These are phyloP conservation scores for Lithohypha guttulata DNA, from an alignment of 2,329 filamentous ascomycete species.

Conservation along the genomic window DNA sequence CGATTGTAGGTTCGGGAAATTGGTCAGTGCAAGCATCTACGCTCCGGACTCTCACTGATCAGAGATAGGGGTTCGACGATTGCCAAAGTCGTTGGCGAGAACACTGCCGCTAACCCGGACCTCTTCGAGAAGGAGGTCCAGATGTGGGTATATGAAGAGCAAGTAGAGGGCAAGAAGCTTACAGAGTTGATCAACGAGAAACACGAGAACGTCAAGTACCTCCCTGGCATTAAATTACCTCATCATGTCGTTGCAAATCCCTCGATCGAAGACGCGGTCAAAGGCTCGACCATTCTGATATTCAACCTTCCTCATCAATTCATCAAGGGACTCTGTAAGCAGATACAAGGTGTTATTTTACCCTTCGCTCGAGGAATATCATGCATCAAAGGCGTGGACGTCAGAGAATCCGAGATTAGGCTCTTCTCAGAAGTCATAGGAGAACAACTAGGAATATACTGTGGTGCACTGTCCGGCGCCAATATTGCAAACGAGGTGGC, in stretches of 20 bases:
- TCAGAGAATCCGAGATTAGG: conserved; percentile 72
- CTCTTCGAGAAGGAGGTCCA: conserved; percentile 82
- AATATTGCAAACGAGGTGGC: conserved; percentile 96
- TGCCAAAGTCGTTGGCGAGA: conserved; percentile 92
- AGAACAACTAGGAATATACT: conserved; percentile 85
- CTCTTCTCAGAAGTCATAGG: conserved; percentile 95
- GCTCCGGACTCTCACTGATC: conserved; percentile 3
- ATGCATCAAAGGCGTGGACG: conserved; percentile 96
- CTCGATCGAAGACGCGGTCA: conserved; percentile 66
- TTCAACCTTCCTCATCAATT: conserved; percentile 98
- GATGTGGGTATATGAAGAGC: conserved; percentile 99
- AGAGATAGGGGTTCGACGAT: conserved; percentile 78
- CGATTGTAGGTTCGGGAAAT: conserved; percentile 90
- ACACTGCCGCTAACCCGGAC: conserved; percentile 63
- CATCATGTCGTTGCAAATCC: conserved; percentile 75
- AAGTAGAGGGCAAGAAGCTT: conserved; percentile 69
- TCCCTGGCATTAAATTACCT: conserved; percentile 76
- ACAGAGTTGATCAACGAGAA: conserved; percentile 80
- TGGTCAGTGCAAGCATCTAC: conserved; percentile 48
- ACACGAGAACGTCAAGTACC: conserved; percentile 97
- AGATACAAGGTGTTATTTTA: conserved; percentile 76
- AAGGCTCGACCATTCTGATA: conserved; percentile 75
- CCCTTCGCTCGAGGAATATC: conserved; percentile 89
- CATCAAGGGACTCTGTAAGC: conserved; percentile 73
- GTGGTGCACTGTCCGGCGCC: conserved; percentile 85